phyloP scores from a whole-genome alignment of 306 rosid genomes.

The Lupinus albus region DNA sequence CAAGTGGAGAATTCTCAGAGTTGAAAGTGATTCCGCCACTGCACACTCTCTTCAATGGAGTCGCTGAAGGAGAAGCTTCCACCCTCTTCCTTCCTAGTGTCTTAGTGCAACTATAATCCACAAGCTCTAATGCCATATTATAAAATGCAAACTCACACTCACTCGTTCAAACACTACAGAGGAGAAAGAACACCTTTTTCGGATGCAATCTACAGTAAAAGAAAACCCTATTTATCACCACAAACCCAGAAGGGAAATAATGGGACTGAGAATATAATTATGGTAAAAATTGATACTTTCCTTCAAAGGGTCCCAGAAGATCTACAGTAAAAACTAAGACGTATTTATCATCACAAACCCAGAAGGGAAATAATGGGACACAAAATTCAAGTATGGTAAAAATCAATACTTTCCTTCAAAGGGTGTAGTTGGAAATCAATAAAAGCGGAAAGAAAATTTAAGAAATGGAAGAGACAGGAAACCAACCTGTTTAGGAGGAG shows the following conservation, averaged over 20 bases:
- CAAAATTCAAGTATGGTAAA: neutral
- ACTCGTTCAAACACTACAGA: neutral
- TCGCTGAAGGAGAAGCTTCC: slow-evolving; percentile 33
- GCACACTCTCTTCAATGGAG: slow-evolving; percentile 56
- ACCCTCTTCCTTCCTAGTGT: slow-evolving; percentile 61
- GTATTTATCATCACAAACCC: neutral
- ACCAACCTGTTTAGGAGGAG: slow-evolving; percentile 8
- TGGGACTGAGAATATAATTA: neutral
- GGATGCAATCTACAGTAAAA: slow-evolving; percentile 21
- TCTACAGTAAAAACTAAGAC: slow-evolving; percentile 7
- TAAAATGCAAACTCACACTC: neutral
- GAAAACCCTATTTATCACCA: slow-evolving; percentile 2
- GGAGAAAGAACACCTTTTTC: neutral
- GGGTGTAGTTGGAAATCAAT: neutral
- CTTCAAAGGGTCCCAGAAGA: neutral
- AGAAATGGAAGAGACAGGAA: slow-evolving; percentile 5
- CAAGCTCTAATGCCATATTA: slow-evolving; percentile 43
- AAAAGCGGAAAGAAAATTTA: slow-evolving; percentile 1
- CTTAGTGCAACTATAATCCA: slow-evolving; percentile 39
- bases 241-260: neutral
- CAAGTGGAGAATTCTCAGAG: slow-evolving; percentile 47
- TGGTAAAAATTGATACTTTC: slow-evolving; percentile 30
- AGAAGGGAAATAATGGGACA: neutral
- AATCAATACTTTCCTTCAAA: slow-evolving; percentile 30
- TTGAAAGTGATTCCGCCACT: slow-evolving; percentile 33